phyloP scores from a whole-genome alignment of 208 protist species.

The Leishmania braziliensis region DNA sequence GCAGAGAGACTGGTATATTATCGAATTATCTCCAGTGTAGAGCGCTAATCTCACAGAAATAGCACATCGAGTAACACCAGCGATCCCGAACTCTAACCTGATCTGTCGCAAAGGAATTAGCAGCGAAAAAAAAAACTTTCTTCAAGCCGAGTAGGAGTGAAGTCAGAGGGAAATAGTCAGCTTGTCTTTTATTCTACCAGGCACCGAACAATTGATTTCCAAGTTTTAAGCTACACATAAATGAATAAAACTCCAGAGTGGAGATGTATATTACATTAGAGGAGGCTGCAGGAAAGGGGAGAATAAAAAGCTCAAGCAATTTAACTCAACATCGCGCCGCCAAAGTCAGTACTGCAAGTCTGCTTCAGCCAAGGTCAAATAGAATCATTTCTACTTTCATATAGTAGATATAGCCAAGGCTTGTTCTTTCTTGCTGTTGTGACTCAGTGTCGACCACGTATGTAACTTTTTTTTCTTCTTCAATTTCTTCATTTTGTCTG shows the following conservation, averaged over 20 bases:
- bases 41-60: neutral
- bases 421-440: neutral
- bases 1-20: neutral
- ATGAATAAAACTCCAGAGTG: neutral
- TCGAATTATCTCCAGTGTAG: neutral
- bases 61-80: neutral
- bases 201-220: too few species aligned
- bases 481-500: neutral
- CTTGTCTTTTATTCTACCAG: neutral
- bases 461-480: neutral
- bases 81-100: neutral
- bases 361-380: neutral
- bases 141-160: neutral
- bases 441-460: neutral
- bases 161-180: neutral
- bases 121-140: neutral
- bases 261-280: neutral
- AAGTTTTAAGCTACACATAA: neutral
- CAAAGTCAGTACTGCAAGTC: neutral
- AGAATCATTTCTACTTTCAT: neutral
- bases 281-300: neutral
- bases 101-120: neutral
- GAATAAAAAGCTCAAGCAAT: neutral
- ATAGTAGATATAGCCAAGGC: neutral
- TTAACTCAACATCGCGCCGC: neutral